Percentiles rank a stretch among this genome's conserved stretches.
Evolutionary conservation across 805 yeast species (phyloP).

Genomic region (Candida maltosa): DNA sequence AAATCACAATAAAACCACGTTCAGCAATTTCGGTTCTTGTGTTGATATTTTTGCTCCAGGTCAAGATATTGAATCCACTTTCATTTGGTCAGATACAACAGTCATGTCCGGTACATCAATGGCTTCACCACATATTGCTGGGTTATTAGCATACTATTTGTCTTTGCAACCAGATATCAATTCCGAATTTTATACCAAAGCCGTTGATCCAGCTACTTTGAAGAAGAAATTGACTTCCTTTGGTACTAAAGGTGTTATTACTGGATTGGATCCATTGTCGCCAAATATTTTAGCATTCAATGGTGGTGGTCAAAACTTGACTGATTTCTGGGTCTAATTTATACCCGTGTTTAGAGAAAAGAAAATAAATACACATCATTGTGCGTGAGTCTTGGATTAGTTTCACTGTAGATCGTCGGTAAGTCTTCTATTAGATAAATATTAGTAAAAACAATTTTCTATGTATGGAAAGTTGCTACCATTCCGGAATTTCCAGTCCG

Average conservation of each 20-base stretch:
- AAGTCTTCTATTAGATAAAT: no score
- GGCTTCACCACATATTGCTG: constrained; percentile 62
- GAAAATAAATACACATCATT: no score
- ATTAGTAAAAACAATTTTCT: no score
- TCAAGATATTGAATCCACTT: constrained; percentile 52
- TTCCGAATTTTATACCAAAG: constrained; percentile 45
- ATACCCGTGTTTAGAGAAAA: no score
- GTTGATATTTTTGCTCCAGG: constrained; percentile 57
- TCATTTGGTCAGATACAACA: constrained; percentile 54
- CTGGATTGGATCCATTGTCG: constrained; percentile 46
- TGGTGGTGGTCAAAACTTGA: constrained; percentile 56
- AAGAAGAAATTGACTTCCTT: constrained; percentile 50
- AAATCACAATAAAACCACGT: constrained; percentile 47
- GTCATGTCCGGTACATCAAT: constrained; percentile 60
- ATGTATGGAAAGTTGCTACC: no score
- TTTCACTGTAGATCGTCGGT: no score
- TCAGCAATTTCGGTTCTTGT: constrained; percentile 53
- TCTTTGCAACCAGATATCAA: constrained; percentile 51
- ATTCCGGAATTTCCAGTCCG: no score
- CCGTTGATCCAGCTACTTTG: constrained; percentile 50
- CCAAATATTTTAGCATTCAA: constrained; percentile 60
- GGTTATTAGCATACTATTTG: constrained; percentile 53
- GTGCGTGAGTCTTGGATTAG: no score
- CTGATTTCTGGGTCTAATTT: no score
- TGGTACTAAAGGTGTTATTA: constrained; percentile 47